Base-by-base conservation (phyloP, 192 early-diverging fungal genomes). In the Podochytrium sp. region DNA sequence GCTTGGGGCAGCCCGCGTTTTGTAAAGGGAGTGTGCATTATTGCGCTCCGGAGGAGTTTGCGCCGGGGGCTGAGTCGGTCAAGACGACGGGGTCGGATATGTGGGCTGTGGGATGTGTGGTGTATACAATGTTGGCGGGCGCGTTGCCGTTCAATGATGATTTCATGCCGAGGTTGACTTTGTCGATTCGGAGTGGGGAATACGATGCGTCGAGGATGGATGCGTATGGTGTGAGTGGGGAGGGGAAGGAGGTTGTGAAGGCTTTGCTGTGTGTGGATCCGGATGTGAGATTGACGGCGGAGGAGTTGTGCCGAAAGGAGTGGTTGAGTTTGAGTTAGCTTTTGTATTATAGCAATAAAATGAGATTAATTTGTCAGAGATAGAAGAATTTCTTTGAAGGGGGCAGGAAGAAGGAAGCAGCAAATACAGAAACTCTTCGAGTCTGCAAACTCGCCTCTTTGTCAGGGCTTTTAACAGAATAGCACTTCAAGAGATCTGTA, bases 141-240 rank as follows among this genome's bases (percentile, higher is more conserved):
- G 76, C 75, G 2, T 76, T 94, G 35, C 94, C 94, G 6, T 95
- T 94, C 78, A 79, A 83, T 50, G 94, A 95, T 78, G 87, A 85
- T 33, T 94, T 87, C 72, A 77, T 88, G 42, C 91, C 92, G 2
- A 76, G 92, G 27, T 72, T 94, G 65, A 90, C 90, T 71, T 73
- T 84, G 66, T 83, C 81, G 63, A 92, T 94, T 71, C 55, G 90
- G 42, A 90, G 89, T 61, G 90, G 89, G 4, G 67, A 76, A 32
- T 94, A 85, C 73, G 87, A 92, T 55, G 76, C 82, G 7, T 59
- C 34, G 32, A 51, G 74, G 57, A 42, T 86, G 52, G 79, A 63
- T 34, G 20, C 30, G 33, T 41, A 41, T 20, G 68, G 76, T 23
- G 69, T 71, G n/a, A 59, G 57, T 25, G 59, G 64, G 33, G 57